Evolutionary conservation across 306 rosid species (phyloP), one percentile per base, ranked within the genome.

Genomic region (Ormosia semicastrata): DNA sequence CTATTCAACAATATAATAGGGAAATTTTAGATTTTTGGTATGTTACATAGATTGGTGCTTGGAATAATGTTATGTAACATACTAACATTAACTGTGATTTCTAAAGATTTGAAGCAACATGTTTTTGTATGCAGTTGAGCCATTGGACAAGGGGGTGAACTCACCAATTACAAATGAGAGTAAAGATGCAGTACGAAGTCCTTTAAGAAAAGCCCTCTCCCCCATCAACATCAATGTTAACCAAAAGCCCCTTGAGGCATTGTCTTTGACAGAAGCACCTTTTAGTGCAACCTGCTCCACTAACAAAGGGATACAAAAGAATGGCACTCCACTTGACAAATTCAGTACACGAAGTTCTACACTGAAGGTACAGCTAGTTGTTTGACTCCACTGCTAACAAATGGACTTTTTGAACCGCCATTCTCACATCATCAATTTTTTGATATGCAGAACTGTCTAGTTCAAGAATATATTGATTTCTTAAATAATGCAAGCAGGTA

Each of bases 401-500:
- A 69, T 15, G 49, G 12, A 34, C 40, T 52, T 79, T 56, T 30
- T 14, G 69, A 84, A 62, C 10, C 24, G 2, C 67, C 76, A 29
- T 73, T 62, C 86, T 88, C 68, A 82, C 74, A 8, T 81, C 10
- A 43, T 8, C 36, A 44, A 6, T 69, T 66, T 66, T 66, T 52
- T 14, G 33, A 11, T 79, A 6, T 50, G 82, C 93, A 95, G 99
- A 84, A 62, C 64, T 86, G 83, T 77, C 87, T 95, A 24, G 92
- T 79, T 60, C 90, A 92, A 75, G 94, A 93, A 78, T 95, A 95
- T 79, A 64, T 95, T 67, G 85, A 86, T 77, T 89, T 93, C 92
- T 85, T 93, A 76, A 95, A 95, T 72, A 86, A 91, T 59, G 99
- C 98, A 36, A 93, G 89, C 95, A 91, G 94, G 99, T 95, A 75